Percentiles rank a stretch among this genome's conserved stretches.
Evolutionary conservation across 805 yeast species (phyloP).

Genomic region (Huiozyma naganishii): DNA sequence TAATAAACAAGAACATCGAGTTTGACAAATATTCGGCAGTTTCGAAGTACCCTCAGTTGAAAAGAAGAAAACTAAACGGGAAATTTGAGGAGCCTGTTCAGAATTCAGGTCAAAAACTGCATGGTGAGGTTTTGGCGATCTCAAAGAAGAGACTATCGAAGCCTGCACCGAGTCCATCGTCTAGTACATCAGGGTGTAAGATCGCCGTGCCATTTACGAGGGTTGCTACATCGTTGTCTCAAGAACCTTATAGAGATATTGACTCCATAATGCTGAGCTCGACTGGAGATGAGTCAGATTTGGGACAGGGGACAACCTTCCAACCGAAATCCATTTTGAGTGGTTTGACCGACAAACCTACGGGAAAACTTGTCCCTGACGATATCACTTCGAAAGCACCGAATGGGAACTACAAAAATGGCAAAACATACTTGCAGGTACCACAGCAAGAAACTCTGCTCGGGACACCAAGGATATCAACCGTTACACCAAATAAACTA

Average conservation of each 20-base stretch:
- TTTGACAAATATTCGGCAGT: slow-evolving; percentile 16
- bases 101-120: background rate
- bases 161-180: background rate
- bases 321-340: slow-evolving; percentile 27
- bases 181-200: background rate
- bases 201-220: slow-evolving; percentile 12
- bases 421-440: slow-evolving; percentile 10
- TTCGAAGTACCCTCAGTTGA: slow-evolving; percentile 10
- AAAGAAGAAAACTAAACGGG: slow-evolving; percentile 9
- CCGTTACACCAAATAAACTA: slow-evolving; percentile 17
- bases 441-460: slow-evolving; percentile 6
- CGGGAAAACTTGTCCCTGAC: slow-evolving; percentile 26
- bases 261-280: slow-evolving; percentile 3
- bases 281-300: slow-evolving; percentile 18
- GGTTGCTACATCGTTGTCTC: slow-evolving; percentile 28
- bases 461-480: slow-evolving; percentile 20
- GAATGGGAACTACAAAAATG: slow-evolving; percentile 9
- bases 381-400: no score
- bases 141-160: slow-evolving; percentile 9
- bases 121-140: background rate
- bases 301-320: slow-evolving; percentile 25
- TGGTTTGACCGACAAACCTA: slow-evolving; percentile 21
- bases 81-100: background rate
- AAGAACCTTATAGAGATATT: slow-evolving; percentile 26
- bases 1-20: slow-evolving; percentile 32